Evolutionary conservation across 23 red algal species (phyloP).

Genomic region (Gracilaria vermiculophylla): DNA sequence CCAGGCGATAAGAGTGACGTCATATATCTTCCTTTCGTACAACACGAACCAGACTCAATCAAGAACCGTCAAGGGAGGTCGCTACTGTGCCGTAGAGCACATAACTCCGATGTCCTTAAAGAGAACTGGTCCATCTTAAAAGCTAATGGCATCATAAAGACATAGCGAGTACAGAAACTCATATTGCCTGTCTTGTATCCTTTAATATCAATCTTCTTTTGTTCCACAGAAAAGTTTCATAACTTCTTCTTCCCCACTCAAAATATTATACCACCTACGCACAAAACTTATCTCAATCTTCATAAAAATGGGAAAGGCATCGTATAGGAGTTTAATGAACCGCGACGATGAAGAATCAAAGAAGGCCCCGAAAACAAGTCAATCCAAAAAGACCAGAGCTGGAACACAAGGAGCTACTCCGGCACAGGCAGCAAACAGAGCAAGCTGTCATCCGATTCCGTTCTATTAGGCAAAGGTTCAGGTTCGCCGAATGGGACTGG

Average conservation of each 20-base stretch:
- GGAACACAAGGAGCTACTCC: conserved; percentile 1
- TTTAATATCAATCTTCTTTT: no score
- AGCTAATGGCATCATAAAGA: no score
- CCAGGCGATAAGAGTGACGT: background rate
- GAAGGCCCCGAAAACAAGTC: background rate
- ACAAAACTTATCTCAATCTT: no score
- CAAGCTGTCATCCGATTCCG: background rate
- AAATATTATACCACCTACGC: no score
- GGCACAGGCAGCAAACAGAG: background rate
- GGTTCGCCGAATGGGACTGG: no score
- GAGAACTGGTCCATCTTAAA: background rate
- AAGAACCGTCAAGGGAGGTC: background rate
- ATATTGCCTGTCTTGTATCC: no score
- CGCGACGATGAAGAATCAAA: background rate
- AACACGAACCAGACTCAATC: background rate
- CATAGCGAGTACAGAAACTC: no score
- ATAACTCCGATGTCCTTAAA: background rate
- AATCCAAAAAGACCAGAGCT: background rate
- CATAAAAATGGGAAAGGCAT: background rate
- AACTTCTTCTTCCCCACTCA: no score
- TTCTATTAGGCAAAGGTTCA: background rate
- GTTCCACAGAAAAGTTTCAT: no score
- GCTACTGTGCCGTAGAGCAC: background rate
- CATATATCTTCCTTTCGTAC: no score
- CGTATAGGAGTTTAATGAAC: background rate